phyloP scores from a whole-genome alignment of 2,329 filamentous ascomycete species.

The Bipolaris gigantea region DNA sequence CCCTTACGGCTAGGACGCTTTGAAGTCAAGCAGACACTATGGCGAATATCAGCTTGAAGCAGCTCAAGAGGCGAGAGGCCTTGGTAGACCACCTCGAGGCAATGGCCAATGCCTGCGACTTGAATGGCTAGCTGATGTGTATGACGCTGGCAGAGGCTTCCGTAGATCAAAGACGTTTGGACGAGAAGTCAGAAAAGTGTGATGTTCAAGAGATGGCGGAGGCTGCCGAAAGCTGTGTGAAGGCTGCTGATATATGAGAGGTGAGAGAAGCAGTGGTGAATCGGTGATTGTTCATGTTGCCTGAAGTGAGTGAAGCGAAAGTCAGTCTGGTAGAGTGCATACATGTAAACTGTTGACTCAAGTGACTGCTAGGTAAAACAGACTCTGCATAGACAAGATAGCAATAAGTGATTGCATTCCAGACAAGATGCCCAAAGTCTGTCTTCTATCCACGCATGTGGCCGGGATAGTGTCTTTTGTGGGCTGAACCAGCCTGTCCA shows the following conservation, averaged over 20 bases:
- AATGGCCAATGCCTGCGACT: background rate
- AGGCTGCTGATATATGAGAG: slow-evolving; percentile 4
- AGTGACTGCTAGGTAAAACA: background rate
- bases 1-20: background rate
- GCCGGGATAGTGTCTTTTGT: background rate
- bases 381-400: background rate
- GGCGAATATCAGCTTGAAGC: background rate
- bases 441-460: background rate
- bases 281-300: background rate
- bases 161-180: background rate
- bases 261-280: background rate
- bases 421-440: background rate
- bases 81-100: background rate
- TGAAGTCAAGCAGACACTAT: no score
- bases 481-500: background rate
- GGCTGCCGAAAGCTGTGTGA: background rate
- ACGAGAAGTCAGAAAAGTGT: background rate
- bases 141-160: background rate
- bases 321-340: background rate
- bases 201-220: background rate
- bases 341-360: background rate
- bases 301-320: slow-evolving; percentile 8
- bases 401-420: background rate
- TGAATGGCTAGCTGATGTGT: background rate
- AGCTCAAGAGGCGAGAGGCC: background rate